Conservation (phyloP, 371 early-diverging fungal species). For the Syncephalastrum racemosum region DNA sequence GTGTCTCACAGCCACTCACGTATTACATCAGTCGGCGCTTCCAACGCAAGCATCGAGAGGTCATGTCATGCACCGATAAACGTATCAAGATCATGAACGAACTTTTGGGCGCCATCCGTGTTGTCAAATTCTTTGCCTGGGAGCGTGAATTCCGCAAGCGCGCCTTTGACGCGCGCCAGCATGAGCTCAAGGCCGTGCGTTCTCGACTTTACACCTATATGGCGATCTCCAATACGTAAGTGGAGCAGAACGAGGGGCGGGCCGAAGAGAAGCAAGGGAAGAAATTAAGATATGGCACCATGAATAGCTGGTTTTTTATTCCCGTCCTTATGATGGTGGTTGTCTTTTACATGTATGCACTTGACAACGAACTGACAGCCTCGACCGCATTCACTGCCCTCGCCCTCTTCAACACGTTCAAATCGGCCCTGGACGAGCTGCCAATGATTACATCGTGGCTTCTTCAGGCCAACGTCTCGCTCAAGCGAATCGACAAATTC, state of each 20-base stretch:
- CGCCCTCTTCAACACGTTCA: conserved; percentile 61
- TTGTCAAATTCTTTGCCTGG: conserved; percentile 85
- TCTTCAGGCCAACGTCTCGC: conserved; percentile 70
- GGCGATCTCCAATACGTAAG: conserved; percentile 20
- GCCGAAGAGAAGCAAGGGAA: too few relatives aligned
- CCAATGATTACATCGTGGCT: conserved; percentile 64
- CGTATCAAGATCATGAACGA: conserved; percentile 71
- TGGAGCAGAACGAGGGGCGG: too few relatives aligned
- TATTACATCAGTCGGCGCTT: conserved; percentile 51
- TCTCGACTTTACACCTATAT: conserved; percentile 42
- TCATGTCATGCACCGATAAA: conserved; percentile 64
- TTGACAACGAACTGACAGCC: conserved; percentile 54
- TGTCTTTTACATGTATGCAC: conserved; percentile 55
- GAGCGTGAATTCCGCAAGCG: conserved; percentile 65
- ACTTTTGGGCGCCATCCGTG: conserved; percentile 70
- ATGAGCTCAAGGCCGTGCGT: conserved; percentile 49
- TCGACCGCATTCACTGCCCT: conserved; percentile 64
- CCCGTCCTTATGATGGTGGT: conserved; percentile 59
- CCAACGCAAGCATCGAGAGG: conserved; percentile 44
- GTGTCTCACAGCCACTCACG: conserved; percentile 60
- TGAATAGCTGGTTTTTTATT: conserved; percentile 47
- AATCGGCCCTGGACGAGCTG: conserved; percentile 67
- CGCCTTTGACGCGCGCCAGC: conserved; percentile 46
- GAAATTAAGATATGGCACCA: not conserved
- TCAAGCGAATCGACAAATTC: conserved; percentile 67